Evolutionary conservation across 2,329 filamentous ascomycete genomes (phyloP), one percentile per base, ranked within the genome.

Genomic region (Pseudogymnoascus sp.): DNA sequence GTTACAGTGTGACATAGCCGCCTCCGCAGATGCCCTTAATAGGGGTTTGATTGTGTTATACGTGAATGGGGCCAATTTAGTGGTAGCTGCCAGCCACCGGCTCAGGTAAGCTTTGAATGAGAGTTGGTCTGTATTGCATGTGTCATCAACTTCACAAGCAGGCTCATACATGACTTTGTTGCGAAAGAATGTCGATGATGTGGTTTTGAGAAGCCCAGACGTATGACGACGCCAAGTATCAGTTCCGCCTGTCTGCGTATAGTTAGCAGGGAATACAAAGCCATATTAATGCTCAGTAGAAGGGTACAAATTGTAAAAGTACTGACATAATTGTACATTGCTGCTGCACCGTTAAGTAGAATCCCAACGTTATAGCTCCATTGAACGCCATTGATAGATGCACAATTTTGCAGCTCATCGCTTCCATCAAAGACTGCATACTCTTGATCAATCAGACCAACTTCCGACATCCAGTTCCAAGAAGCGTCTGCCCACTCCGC

Each of bases 401-500:
- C 81, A 72, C 86, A 89, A 66, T 86, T 83, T 30, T 75, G 74
- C 5, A 74, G 73, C 35, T 80, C 80, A 59, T 83, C 78, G 5
- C 80, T 80, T 35, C 87, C 87, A 66, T 87, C 87, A 66, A 80
- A 87, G 15, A 89, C 76, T 57, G 80, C 77, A 70, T 82, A 88
- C 2, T 80, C 75, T 6, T 79, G 71, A 68, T 84, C 78, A 63
- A 90, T 80, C 60, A 90, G 80, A 0, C 82, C 77, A 50, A 84
- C 75, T 6, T 68, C 71, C 3, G 72, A 70, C 72, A 84, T 85
- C 87, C 87, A 90, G 58, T 89, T 79, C 76, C 89, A 96, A 0
- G 83, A 82, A 66, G 76, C 85, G 18, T 85, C 82, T 0, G 90
- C 90, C 90, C 89, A 94, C 4, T 90, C 82, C 1, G 83, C 80